These are phyloP conservation scores for sorghum (Sorghum bicolor) DNA, from an alignment of 176 grass and related monocot species.

Conservation along the genomic window Sorghum_bicolor_NCBIv3 NC_012875.2:53343501-53344000, in stretches of 20 bases:
- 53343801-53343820: conserved; percentile 92
- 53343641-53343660: conserved; percentile 17
- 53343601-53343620: neutral
- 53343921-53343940: conserved; percentile 69
- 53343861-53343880: conserved; percentile 92
- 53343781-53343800: conserved; percentile 98
- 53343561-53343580: conserved; percentile 27
- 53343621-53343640: neutral
- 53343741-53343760: conserved; percentile 84
- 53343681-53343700: conserved; percentile 91
- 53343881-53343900: conserved; percentile 98
- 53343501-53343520: conserved; percentile 91
- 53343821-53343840: conserved; percentile 78
- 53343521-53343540: conserved; percentile 94
- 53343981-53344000: conserved; percentile 11
- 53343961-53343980: conserved; percentile 11
- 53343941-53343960: neutral
- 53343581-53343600: conserved; percentile 17
- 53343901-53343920: conserved; percentile 86
- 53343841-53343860: conserved; percentile 94
- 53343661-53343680: conserved; percentile 99
- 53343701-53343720: conserved; percentile 87
- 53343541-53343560: conserved; percentile 43
- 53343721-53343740: conserved; percentile 85
- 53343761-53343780: conserved; percentile 96